Base-by-base conservation (phyloP, 257 asterid species). In the Lavandula angustifolia region DNA sequence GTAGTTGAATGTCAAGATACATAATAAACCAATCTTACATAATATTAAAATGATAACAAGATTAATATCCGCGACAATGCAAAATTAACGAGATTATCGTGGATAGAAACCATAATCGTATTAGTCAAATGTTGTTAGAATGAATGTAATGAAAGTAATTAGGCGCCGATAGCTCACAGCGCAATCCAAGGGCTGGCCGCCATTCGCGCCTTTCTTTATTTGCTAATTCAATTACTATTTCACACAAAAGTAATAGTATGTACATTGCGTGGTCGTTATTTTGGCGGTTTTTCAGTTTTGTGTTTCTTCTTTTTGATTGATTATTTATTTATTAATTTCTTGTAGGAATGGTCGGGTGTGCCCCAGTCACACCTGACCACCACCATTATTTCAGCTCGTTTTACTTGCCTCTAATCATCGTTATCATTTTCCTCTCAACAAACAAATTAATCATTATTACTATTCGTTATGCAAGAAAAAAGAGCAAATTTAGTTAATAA, bases 241-340 rank as follows among this genome's bases (percentile, higher is more conserved):
- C 18, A 5, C 7, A 34, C 4, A 32, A 13, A 54, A 1, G 13
- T 31, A 16, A 9, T 7, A n/a, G 29, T 7, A 14, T 3, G 11
- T 6, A 60, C 7, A n/a, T 62, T 49, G 54, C 22, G 29, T 17
- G 75, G 77, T 59, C 37, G 76, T 76, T 74, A 68, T 44, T 50
- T 16, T 33, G 75, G 73, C 88, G 78, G 73, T 74, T 72, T 82
- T 80, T 69, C 79, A 50, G 84, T 78, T 76, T 9, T 37, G 8
- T 40, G 68, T 54, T 56, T 67, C 22, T 7, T 38, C 4, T 54
- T 62, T 0, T 27, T 31, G 40, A 62, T 17, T 47, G 9, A 7
- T 46, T 54, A 0, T 32, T 62, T 31, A 40, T 57, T 37, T 37
- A 60, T 60, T 18, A 4, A 52, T 27, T 68, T 56, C 62, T 52